These are phyloP conservation scores for Dentipellis sp. DNA, from an alignment of 768 basidiomycete genomes.

Conservation along the genomic window DNA sequence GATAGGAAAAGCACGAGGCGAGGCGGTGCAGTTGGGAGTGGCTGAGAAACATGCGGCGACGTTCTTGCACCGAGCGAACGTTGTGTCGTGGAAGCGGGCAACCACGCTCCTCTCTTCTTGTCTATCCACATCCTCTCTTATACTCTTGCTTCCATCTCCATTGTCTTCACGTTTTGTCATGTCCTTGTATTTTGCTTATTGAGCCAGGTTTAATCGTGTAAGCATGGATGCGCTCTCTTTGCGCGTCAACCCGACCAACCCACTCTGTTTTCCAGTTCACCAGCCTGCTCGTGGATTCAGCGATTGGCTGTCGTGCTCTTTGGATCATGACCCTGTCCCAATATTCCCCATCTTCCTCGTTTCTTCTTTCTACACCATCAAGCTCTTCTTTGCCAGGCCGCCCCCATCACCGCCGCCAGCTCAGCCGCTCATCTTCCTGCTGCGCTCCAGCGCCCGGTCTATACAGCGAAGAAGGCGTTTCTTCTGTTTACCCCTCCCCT, in stretches of 20 bases:
- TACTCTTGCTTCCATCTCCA: not conserved
- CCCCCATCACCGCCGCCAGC: too few relatives aligned
- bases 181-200: not conserved
- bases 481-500: too few relatives aligned
- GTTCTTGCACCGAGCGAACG: not conserved
- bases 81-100: not conserved
- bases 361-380: too few relatives aligned
- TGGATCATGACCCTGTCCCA: not conserved
- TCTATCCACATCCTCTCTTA: not conserved
- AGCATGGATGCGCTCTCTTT: not conserved
- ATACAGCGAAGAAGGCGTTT: too few relatives aligned
- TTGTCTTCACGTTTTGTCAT: not conserved
- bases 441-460: too few relatives aligned
- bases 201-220: not conserved
- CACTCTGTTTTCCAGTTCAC: not conserved
- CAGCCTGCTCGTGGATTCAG: not conserved
- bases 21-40: not conserved
- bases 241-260: not conserved
- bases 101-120: not conserved
- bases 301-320: not conserved
- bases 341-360: not conserved
- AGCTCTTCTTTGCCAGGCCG: too few relatives aligned
- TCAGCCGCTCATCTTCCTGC: too few relatives aligned
- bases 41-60: not conserved
- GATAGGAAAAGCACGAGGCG: not conserved